These are phyloP conservation scores for Ophiostoma tasmaniense DNA, from an alignment of 2,329 filamentous ascomycete genomes.

Conservation along the genomic window DNA sequence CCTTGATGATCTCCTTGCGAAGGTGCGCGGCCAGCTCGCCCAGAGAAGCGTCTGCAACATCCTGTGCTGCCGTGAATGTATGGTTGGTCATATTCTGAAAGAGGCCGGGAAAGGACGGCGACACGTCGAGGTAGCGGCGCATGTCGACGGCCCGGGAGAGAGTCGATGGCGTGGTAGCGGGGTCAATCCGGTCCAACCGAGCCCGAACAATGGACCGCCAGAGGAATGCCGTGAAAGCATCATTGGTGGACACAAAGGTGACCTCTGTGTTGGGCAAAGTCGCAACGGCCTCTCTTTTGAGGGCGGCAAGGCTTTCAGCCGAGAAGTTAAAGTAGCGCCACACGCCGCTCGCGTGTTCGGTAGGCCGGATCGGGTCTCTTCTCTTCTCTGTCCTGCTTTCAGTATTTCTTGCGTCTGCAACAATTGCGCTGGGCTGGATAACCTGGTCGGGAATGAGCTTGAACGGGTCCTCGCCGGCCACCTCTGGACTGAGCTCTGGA, in stretches of 20 bases:
- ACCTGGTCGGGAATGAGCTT: not conserved
- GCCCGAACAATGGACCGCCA: not conserved
- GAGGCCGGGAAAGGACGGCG: not conserved
- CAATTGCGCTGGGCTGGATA: not conserved
- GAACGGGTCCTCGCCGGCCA: not conserved
- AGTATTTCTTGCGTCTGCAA: not conserved
- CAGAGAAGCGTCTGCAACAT: not conserved
- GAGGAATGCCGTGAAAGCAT: not conserved
- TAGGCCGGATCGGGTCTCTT: not conserved
- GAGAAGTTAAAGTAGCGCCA: not conserved
- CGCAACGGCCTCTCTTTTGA: not conserved
- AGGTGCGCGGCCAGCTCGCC: not conserved
- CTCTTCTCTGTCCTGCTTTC: not conserved
- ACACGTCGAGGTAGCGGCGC: not conserved
- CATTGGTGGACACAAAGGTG: not conserved
- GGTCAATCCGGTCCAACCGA: not conserved
- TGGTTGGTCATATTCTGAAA: not conserved
- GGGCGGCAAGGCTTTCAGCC: not conserved
- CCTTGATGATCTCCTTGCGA: not conserved
- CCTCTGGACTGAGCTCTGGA: not conserved
- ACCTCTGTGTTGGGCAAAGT: not conserved
- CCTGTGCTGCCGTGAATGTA: not conserved
- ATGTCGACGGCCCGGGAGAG: not conserved
- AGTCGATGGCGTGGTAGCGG: not conserved
- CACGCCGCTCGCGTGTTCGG: not conserved